Conservation (phyloP, 805 yeast genomes). For the Starmerella riodocensis region DNA sequence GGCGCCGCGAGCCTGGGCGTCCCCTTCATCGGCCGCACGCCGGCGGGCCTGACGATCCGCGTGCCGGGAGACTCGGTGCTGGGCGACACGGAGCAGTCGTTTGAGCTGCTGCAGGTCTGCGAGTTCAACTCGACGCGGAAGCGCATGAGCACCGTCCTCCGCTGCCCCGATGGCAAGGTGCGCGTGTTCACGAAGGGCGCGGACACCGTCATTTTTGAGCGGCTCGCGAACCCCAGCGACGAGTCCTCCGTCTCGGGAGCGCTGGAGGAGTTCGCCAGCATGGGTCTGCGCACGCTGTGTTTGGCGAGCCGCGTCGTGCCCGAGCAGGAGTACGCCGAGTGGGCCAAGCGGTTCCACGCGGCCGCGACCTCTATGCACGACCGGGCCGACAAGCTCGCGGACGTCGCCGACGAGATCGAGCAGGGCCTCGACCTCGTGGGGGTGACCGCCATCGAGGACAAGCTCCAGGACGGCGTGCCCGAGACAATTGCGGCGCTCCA, state of each 20-base stretch:
- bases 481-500: constrained; percentile 92
- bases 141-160: constrained; percentile 89
- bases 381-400: constrained; percentile 66
- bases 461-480: constrained; percentile 95
- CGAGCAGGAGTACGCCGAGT: constrained; percentile 58
- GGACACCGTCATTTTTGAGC: constrained; percentile 84
- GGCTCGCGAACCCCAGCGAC: constrained; percentile 38
- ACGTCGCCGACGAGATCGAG: constrained; percentile 81
- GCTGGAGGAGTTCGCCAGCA: constrained; percentile 91
- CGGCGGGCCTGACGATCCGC: constrained; percentile 61
- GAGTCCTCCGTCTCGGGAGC: constrained; percentile 73
- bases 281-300: constrained; percentile 89
- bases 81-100: constrained; percentile 39
- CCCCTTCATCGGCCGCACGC: constrained; percentile 71
- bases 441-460: constrained; percentile 97
- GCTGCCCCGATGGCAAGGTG: constrained; percentile 88
- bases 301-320: constrained; percentile 72
- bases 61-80: constrained; percentile 34
- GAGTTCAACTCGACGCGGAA: constrained; percentile 96
- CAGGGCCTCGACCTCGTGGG: constrained; percentile 68
- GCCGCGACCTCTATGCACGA: constrained; percentile 75
- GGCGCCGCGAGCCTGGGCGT: constrained; percentile 90
- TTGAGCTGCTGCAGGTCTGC: constrained; percentile 76
- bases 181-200: constrained; percentile 93
- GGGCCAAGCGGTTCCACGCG: constrained; percentile 54